These are phyloP conservation scores for Paramecium biaurelia DNA, from an alignment of 73 alveolate species.

Conservation along the genomic window DNA sequence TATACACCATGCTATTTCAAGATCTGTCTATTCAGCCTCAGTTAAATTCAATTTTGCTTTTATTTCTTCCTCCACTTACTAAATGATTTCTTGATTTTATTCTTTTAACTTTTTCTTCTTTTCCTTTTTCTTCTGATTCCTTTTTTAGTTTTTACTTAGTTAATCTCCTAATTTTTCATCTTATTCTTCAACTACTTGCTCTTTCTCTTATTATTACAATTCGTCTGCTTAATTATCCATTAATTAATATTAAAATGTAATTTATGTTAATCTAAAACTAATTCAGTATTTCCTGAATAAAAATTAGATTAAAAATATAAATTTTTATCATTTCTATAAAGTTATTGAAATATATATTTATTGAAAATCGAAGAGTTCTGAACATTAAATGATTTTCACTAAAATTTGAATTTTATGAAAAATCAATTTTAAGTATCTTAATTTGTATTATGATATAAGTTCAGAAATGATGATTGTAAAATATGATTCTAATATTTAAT, in stretches of 20 bases:
- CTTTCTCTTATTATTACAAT: neutral
- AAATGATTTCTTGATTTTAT: neutral
- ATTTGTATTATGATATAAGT: no score
- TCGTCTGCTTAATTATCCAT: neutral
- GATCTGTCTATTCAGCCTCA: neutral
- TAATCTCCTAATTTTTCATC: neutral
- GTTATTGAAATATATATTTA: no score
- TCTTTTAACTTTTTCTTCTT: constrained; percentile 33
- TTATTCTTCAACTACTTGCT: neutral
- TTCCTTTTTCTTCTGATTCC: constrained; percentile 41
- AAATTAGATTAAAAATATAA: no score
- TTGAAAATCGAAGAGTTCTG: no score
- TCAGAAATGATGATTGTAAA: no score
- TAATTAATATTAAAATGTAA: neutral
- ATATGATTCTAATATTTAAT: no score
- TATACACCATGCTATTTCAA: constrained; percentile 59
- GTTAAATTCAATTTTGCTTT: neutral
- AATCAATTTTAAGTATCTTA: no score
- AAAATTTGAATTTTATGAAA: no score
- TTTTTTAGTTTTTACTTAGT: constrained; percentile 5
- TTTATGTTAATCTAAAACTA: neutral
- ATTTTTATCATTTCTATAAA: no score
- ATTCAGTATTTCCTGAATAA: no score
- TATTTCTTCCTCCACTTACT: constrained; percentile 13
- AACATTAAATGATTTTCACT: no score